Evolutionary conservation across 768 basidiomycete genomes (phyloP).

Genomic region (Rhizopogon salebrosus): DNA sequence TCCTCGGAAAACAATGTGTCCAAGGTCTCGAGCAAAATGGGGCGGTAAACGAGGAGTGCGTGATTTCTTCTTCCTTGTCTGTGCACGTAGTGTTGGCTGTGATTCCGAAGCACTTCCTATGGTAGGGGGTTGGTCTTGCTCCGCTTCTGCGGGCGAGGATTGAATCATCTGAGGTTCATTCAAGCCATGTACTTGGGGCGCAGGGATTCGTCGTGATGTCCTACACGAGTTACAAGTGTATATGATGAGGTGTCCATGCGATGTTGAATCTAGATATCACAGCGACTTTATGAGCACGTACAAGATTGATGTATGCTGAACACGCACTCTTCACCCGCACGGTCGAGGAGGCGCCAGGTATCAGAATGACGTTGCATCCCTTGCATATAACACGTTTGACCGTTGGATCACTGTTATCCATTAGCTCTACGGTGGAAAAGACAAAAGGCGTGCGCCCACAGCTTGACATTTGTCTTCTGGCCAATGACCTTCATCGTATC

Average conservation of each 20-base stretch:
- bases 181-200: slow-evolving; percentile 40
- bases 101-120: neutral
- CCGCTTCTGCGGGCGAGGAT: neutral
- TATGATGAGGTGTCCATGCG: slow-evolving; percentile 50
- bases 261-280: slow-evolving; percentile 28
- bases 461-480: slow-evolving; percentile 70
- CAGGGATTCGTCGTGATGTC: slow-evolving; percentile 60
- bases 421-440: neutral
- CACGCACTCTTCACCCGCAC: slow-evolving; percentile 62
- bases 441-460: slow-evolving; percentile 41
- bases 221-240: slow-evolving; percentile 59
- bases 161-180: neutral
- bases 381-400: slow-evolving; percentile 82
- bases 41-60: slow-evolving; percentile 42
- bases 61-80: slow-evolving; percentile 13
- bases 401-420: slow-evolving; percentile 58
- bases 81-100: neutral
- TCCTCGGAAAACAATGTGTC: slow-evolving; percentile 66
- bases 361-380: slow-evolving; percentile 54
- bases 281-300: slow-evolving; percentile 19
- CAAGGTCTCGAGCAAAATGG: slow-evolving; percentile 56
- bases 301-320: neutral
- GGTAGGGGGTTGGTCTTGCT: neutral
- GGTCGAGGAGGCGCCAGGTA: slow-evolving; percentile 63
- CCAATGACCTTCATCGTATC: slow-evolving; percentile 65